A percentile compares a stretch with the other conserved stretches of the same genome.
phyloP scores from a whole-genome alignment of 208 protist genomes.

The Acanthamoeba sp. region DNA sequence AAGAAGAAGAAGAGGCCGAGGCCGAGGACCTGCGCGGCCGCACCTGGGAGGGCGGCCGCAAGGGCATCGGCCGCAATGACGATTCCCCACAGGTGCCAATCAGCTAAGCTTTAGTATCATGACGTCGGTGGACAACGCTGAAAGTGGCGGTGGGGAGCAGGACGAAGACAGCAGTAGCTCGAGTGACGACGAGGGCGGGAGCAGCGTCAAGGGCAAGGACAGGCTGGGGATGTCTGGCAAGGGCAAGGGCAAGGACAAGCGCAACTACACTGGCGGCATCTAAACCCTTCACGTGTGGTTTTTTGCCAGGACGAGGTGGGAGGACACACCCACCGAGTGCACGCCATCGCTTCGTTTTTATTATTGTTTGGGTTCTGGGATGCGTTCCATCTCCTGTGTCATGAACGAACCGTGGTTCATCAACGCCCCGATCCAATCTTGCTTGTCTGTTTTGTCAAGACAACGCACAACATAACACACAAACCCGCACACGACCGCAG shows the following conservation, averaged over 20 bases:
- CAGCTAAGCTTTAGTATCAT: too few species aligned
- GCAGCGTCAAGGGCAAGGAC: not conserved
- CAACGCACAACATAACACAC: not conserved
- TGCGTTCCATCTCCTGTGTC: not conserved
- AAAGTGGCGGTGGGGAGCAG: too few species aligned
- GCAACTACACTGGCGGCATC: conserved; percentile 32
- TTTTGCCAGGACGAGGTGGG: too few species aligned
- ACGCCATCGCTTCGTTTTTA: too few species aligned
- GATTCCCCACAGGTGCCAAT: not conserved
- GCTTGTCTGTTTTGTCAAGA: not conserved
- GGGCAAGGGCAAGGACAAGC: conserved; percentile 43
- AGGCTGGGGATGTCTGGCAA: not conserved
- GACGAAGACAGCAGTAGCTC: too few species aligned
- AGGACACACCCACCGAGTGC: not conserved
- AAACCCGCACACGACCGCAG: too few species aligned
- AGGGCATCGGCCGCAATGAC: conserved; percentile 15
- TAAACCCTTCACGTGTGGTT: too few species aligned
- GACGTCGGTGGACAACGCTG: not conserved
- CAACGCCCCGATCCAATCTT: not conserved
- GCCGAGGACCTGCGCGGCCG: not conserved
- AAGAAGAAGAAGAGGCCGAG: not conserved
- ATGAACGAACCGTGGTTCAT: conserved; percentile 9
- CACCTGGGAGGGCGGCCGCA: conserved; percentile 57
- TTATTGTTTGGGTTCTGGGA: not conserved
- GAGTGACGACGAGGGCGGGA: not conserved